Percentiles rank a stretch among this genome's conserved stretches.
Conservation (phyloP, 2,329 filamentous ascomycete species). For the Pseudogymnoascus sp. region DNA sequence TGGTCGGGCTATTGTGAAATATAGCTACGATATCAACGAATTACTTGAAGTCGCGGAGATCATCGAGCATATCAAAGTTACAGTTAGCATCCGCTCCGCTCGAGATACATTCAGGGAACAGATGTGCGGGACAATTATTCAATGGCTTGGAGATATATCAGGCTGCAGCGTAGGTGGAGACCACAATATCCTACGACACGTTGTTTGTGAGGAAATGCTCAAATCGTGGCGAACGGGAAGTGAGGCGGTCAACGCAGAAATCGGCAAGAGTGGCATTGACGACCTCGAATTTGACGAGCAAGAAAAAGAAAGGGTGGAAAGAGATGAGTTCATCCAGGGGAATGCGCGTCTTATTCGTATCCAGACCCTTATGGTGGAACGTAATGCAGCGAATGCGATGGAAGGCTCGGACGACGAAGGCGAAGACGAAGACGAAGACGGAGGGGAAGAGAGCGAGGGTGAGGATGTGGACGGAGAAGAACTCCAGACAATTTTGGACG, state of each 20-base stretch:
- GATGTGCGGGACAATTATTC: conserved; percentile 96
- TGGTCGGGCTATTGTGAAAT: conserved; percentile 77
- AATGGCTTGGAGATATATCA: conserved; percentile 90
- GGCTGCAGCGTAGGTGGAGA: conserved; percentile 81
- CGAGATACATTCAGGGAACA: conserved; percentile 95
- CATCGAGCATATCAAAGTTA: conserved; percentile 92
- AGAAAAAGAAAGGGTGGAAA: conserved; percentile 13
- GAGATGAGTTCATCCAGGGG: not conserved
- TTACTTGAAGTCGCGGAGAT: conserved; percentile 74
- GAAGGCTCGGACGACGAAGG: conserved; percentile 30
- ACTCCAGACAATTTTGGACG: conserved; percentile 28
- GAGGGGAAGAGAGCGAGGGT: conserved; percentile 28
- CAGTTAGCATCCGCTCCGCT: conserved; percentile 86
- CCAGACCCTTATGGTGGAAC: conserved; percentile 15
- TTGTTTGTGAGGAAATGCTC: conserved; percentile 86
- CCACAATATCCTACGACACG: conserved; percentile 66
- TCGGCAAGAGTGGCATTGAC: conserved; percentile 72
- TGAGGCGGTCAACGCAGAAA: conserved; percentile 66
- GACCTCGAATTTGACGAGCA: conserved; percentile 58
- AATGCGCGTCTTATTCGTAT: not conserved
- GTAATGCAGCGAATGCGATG: conserved; percentile 18
- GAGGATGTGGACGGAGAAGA: conserved; percentile 24
- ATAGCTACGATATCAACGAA: conserved; percentile 61
- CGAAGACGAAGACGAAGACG: conserved; percentile 59
- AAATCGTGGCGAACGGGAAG: conserved; percentile 83